Evolutionary conservation across 441 rosid genomes (phyloP), one percentile per base, ranked within the genome.

Genomic region (Populus trichocarpa): DNA sequence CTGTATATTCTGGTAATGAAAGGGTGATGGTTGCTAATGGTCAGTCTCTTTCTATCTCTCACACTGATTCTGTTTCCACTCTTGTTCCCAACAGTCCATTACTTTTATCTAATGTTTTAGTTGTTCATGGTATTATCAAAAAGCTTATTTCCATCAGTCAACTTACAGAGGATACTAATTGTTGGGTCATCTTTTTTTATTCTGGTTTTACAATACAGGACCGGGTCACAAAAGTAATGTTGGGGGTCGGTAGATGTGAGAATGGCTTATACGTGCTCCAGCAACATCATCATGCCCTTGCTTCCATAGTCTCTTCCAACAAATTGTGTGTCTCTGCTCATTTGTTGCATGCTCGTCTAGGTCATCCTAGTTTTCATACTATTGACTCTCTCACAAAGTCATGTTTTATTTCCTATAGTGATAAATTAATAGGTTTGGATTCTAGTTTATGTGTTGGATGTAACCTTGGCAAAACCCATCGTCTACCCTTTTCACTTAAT

Each of bases 141-240:
- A 40, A 59, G 73, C 28, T 9, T 80, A n/a, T 75, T 4, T 80
- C 23, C 18, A 33, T 75, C 2, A 30, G 46, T 6, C 35, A 75
- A 53, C 57, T 66, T 2, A 79, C 18, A 13, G 42, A 25, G 0
- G 59, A 79, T 12, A 28, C 0, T 9, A 28, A 25, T 75, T 10
- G 71, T 28, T 1, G 3, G 1, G 13, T 80, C 8, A 16, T 42
- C 20, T 66, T 71, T 80, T 18, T 64, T 57, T 33, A 23, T 36
- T 8, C 0, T 64, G 79, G 64, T 14, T 75, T 71, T n/a, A 46
- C 23, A 22, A 70, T 75, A 13, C 67, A 33, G 69, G 77, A 22
- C 16, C 18, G 11, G 42, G 0, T 4, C 2, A 22, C 32, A n/a
- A 11, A 13, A 40, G 46, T 9, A 74, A 11, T 23, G 70, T 36